Evolutionary conservation across 169 alveolate genomes (phyloP), one percentile per base, ranked within the genome.

Genomic region (Cryptosporidium andersoni): DNA sequence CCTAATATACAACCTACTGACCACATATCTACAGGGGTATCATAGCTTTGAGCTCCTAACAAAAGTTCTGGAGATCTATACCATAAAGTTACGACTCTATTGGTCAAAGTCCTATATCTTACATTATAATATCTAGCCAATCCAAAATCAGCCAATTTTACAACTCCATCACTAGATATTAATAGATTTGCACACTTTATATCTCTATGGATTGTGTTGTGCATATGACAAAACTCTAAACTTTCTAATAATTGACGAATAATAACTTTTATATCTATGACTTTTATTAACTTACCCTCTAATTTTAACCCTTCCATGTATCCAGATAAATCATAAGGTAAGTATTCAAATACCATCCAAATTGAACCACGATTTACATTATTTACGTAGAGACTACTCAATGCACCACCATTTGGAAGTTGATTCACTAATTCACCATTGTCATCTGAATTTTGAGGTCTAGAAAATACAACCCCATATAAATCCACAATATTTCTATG

Each of bases 1-100:
- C 97, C 98, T 81, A 97, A 89, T 4, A 97, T 95, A 82, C 99
- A 96, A 37, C 99, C 99, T n/a, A 95, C 96, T 58, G 97, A 92
- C 98, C 99, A 96, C 93, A 97, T 93, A 89, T 97, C 99, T 2
- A 97, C 97, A 42, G 95, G 94, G 47, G 89, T 88, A 60, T 94
- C 91, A 65, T 96, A 96, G 66, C 90, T 64, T 60, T 93, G 95
- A 42, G 95, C 91, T 6, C 99, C 99, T 62, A 97, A 91, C 82
- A 97, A 89, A 25, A 97, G 90, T 82, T 97, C 99, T n/a, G 99
- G 99, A 4, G 99, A 97, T 62, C 99, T 88, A 88, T 97, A 97
- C 99, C 99, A 97, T 42, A 96, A 91, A 6, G 99, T 96, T n/a
- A 97, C 95, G 4, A 97, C 98, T 81, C 97, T 89, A 80, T 97